Evolutionary conservation across 805 yeast genomes (phyloP), one percentile per base, ranked within the genome.

Genomic region (Nakazawaea wyomingensis): DNA sequence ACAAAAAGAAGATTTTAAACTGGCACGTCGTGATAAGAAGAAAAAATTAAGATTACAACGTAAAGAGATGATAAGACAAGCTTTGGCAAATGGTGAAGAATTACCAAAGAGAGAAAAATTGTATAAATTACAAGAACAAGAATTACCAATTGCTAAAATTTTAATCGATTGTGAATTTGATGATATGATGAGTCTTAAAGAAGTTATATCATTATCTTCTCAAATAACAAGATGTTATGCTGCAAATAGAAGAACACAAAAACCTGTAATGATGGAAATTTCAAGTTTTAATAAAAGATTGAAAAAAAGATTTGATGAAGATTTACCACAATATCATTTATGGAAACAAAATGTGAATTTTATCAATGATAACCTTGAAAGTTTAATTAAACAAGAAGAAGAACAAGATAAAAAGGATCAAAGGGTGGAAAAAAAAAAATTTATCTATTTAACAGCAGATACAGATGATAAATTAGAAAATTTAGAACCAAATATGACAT

Each of bases 101-200:
- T 50, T 67, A 35, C 54, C 68, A 24, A 45, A 55, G 50, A 55
- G 49, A 40, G 42, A 39, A 24, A 61, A 61, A 30, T 58, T 56
- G 31, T 59, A 62, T 34, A 62, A 57, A 30, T 65, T 69, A n/a
- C 69, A 63, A 18, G 64, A 67, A 11, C 89, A 82, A 54, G 52
- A 49, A 2, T 62, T 62, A 10, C 68, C 79, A 2, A 78, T 74
- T 0, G 71, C 79, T 6, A 64, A 59, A 5, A 68, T 90, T 21
- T 65, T 90, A n/a, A 56, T 90, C 49, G 99, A 91, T 62, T 91
- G 99, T 63, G 85, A 75, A 13, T 91, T 91, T 60, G 98, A 93
- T 56, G 93, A 85, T 35, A 56, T 85, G 54, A 93, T 93, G 99
- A 76, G 73, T 29, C 85, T 80, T 16, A 82, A 81, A 50, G 82